Evolutionary conservation across 164 flowering plant species (phyloP).

Genomic region (Santalum album): DNA sequence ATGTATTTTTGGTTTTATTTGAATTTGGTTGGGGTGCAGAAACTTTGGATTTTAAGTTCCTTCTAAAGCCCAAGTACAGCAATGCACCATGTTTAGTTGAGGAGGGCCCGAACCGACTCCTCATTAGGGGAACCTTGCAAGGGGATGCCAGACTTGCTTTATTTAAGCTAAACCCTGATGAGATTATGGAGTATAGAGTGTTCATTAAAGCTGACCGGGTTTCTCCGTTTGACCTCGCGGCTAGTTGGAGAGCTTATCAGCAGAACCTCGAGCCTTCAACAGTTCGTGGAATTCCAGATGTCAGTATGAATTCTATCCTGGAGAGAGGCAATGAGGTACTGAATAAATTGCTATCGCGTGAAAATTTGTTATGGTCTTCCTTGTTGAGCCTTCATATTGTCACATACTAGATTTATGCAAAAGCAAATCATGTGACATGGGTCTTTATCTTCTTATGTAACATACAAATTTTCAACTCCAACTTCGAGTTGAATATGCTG

Average conservation of each 20-base stretch:
- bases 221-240: slow-evolving; percentile 97
- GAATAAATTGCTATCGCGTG: too few species aligned
- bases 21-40: too few species aligned
- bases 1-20: too few species aligned
- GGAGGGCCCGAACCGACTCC: slow-evolving; percentile 71
- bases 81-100: slow-evolving; percentile 60
- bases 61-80: slow-evolving; percentile 72
- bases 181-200: slow-evolving; percentile 66
- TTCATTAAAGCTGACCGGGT: slow-evolving; percentile 73
- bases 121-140: slow-evolving; percentile 62
- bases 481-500: too few species aligned
- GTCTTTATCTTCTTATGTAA: too few species aligned
- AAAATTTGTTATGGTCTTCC: too few species aligned
- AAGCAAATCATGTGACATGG: too few species aligned
- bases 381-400: too few species aligned
- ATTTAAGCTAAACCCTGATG: slow-evolving; percentile 48
- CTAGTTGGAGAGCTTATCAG: slow-evolving; percentile 97
- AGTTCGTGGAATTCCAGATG: slow-evolving; percentile 94
- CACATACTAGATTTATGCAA: too few species aligned
- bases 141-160: slow-evolving; percentile 71
- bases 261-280: slow-evolving; percentile 85
- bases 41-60: slow-evolving; percentile 95
- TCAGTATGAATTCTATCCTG: slow-evolving; percentile 62
- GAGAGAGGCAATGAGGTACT: slow-evolving; percentile 49
- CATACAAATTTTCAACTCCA: too few species aligned